Conservation (phyloP, 495 filamentous ascomycete species). For the Hyaloscypha variabilis region DNA sequence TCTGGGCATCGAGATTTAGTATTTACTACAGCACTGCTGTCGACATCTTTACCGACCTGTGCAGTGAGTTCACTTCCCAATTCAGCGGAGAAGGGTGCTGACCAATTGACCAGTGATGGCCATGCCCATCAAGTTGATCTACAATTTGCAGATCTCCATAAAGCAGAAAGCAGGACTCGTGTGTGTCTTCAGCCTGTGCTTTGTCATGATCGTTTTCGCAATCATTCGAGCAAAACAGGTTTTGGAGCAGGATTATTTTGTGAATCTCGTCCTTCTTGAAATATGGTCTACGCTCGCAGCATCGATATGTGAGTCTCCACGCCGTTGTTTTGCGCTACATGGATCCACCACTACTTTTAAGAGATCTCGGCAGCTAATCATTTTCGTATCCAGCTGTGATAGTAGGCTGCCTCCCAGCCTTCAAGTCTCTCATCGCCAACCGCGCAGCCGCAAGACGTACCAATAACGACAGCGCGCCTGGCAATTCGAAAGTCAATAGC, state of each 20-base stretch:
- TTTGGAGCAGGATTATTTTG: constrained; percentile 36
- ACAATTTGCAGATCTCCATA: constrained; percentile 45
- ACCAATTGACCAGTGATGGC: constrained; percentile 45
- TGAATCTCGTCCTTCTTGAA: constrained; percentile 38
- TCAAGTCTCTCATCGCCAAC: constrained; percentile 56
- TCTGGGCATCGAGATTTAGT: constrained; percentile 41
- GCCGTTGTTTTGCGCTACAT: constrained; percentile 2
- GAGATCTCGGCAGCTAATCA: constrained; percentile 2
- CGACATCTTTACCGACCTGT: constrained; percentile 46
- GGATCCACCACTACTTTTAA: background rate
- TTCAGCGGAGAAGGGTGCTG: background rate
- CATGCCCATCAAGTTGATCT: constrained; percentile 51
- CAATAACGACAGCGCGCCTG: constrained; percentile 57
- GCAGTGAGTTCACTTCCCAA: constrained; percentile 31
- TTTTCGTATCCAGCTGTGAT: constrained; percentile 40
- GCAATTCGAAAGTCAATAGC: constrained; percentile 33
- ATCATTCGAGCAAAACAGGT: constrained; percentile 48
- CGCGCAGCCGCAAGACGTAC: constrained; percentile 59
- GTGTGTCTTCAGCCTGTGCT: constrained; percentile 50
- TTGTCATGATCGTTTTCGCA: constrained; percentile 54
- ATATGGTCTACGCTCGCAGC: constrained; percentile 40
- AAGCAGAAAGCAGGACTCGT: constrained; percentile 50
- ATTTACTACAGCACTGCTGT: constrained; percentile 47
- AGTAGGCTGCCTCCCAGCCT: constrained; percentile 50
- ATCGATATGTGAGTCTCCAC: constrained; percentile 35